Conservation (phyloP, 2,329 filamentous ascomycete species). For the Eurotiales sp. region DNA sequence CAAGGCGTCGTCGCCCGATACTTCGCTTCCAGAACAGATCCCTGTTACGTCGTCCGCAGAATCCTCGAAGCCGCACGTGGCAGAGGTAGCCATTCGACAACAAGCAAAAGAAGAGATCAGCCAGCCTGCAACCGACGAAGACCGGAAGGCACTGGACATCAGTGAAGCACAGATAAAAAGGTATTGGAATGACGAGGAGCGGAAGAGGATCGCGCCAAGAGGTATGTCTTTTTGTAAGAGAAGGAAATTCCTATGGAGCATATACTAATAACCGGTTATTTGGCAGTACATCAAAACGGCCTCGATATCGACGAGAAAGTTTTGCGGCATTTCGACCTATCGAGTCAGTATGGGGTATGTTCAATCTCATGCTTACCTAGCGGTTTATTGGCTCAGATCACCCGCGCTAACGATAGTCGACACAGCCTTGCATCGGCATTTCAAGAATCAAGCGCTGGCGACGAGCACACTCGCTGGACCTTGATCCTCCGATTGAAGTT, state of each 20-base stretch:
- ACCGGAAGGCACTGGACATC: conserved; percentile 57
- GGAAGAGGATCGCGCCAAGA: conserved; percentile 61
- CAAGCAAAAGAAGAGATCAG: conserved; percentile 46
- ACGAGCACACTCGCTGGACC: conserved; percentile 72
- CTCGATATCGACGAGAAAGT: conserved; percentile 77
- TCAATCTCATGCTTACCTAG: too few species aligned
- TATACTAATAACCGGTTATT: neutral
- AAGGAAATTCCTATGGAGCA: neutral
- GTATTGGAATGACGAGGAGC: conserved; percentile 76
- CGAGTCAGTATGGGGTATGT: conserved; percentile 84
- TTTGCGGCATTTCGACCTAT: conserved; percentile 86
- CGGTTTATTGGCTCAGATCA: neutral
- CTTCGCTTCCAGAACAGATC: conserved; percentile 26
- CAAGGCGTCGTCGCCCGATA: conserved; percentile 17
- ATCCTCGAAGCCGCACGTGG: conserved; percentile 28
- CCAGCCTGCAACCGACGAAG: conserved; percentile 32
- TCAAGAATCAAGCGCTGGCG: conserved; percentile 80
- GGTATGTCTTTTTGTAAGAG: conserved; percentile 4
- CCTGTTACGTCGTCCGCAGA: conserved; percentile 22
- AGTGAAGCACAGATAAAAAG: conserved; percentile 64
- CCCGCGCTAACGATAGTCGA: neutral
- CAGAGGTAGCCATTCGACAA: conserved; percentile 38
- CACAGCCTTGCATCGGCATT: conserved; percentile 82
- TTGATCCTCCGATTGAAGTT: conserved; percentile 88
- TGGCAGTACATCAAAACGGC: conserved; percentile 67